phyloP scores from a whole-genome alignment of 495 filamentous ascomycete genomes.

The Hyaloscypha variabilis region DNA sequence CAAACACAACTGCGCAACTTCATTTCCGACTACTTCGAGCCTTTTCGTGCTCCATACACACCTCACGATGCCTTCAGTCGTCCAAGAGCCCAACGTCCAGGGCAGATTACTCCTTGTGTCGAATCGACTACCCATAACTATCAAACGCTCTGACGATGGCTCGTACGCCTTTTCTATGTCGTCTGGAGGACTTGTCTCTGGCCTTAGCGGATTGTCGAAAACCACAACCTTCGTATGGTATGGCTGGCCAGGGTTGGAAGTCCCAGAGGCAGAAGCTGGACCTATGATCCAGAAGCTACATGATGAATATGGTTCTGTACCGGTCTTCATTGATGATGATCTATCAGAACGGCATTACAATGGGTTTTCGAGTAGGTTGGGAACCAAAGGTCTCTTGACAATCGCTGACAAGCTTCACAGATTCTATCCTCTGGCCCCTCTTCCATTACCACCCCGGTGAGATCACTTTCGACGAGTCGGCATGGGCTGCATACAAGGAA shows the following conservation, averaged over 20 bases:
- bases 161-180: slow-evolving; percentile 90
- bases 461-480: slow-evolving; percentile 83
- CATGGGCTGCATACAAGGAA: slow-evolving; percentile 84
- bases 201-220: slow-evolving; percentile 86
- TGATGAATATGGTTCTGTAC: slow-evolving; percentile 72
- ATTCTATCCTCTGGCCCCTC: slow-evolving; percentile 93
- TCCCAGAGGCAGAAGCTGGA: slow-evolving; percentile 69
- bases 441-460: slow-evolving; percentile 97
- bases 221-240: slow-evolving; percentile 96
- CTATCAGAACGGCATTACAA: slow-evolving; percentile 84
- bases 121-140: slow-evolving; percentile 92
- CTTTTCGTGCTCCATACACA: not conserved
- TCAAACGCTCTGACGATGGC: slow-evolving; percentile 86
- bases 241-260: slow-evolving; percentile 91
- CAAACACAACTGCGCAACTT: not conserved
- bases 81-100: slow-evolving; percentile 22
- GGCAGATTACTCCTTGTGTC: slow-evolving; percentile 79
- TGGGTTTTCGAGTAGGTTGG: slow-evolving; percentile 76
- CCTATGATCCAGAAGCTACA: slow-evolving; percentile 69
- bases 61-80: slow-evolving; percentile 28
- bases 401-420: slow-evolving; percentile 44
- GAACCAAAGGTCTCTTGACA: slow-evolving; percentile 15
- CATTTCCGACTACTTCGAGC: not conserved
- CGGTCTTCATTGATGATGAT: slow-evolving; percentile 78
- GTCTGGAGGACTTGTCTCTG: slow-evolving; percentile 90